Conservation (phyloP, 805 yeast species). For the Ogataea salicorniae region DNA sequence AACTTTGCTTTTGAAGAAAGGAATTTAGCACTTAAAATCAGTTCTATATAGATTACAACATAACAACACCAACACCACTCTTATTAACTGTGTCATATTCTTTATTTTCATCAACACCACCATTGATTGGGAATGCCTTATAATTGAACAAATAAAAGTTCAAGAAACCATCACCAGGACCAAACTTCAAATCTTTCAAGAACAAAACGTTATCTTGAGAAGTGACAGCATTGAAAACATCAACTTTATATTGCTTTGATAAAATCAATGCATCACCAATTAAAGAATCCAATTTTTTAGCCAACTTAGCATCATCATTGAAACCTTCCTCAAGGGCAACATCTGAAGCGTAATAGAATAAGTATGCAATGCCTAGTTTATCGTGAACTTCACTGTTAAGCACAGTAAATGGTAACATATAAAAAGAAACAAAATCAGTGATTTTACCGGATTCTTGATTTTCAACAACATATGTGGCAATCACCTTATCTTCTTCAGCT, state of each 20-base stretch:
- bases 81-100: conserved; percentile 47
- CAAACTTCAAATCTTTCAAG: conserved; percentile 78
- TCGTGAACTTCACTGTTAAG: conserved; percentile 58
- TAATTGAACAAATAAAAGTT: conserved; percentile 92
- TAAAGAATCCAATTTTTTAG: conserved; percentile 54
- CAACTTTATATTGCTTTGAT: conserved; percentile 64
- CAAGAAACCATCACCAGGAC: conserved; percentile 88
- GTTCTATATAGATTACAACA: conserved; percentile 44
- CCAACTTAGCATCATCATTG: conserved; percentile 37
- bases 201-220: conserved; percentile 86
- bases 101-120: conserved; percentile 66
- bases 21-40: background rate
- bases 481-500: conserved; percentile 41
- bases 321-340: conserved; percentile 41
- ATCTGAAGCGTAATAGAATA: conserved; percentile 84
- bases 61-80: conserved; percentile 88
- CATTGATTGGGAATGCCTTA: conserved; percentile 70
- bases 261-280: conserved; percentile 72
- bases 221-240: conserved; percentile 90
- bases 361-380: conserved; percentile 78
- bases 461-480: conserved; percentile 76
- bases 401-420: conserved; percentile 82
- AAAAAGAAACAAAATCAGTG: conserved; percentile 88
- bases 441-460: conserved; percentile 50
- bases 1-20: background rate